Evolutionary conservation across 805 yeast genomes (phyloP), one percentile per base, ranked within the genome.

Genomic region (Candida verbasci): DNA sequence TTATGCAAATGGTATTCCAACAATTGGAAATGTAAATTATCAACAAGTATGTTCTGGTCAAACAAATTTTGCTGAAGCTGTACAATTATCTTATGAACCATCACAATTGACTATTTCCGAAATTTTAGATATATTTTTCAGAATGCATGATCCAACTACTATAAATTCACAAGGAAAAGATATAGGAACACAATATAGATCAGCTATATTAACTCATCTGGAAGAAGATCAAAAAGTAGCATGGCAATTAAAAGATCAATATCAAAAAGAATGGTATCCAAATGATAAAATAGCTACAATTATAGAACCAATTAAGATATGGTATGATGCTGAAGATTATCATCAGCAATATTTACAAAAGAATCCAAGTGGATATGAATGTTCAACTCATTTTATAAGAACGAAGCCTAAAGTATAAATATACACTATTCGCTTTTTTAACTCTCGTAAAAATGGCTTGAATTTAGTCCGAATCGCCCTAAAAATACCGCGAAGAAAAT

Each of bases 271-370:
- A 40, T 93, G 91, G 85, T 83, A 81, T 58, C 80, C 81, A n/a
- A 68, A 71, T 32, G 71, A 81, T 50, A 64, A 65, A 39, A 82
- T 93, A 18, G 82, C 66, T 31, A 88, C 97, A 1, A 63, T 62
- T 30, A 75, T 89, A 35, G 83, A 77, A 52, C 82, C 85, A 7
- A 71, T 87, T 30, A 55, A 66, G 34, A 69, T 68, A 41, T 93
- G 86, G 71, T 82, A 80, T 67, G 96, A 89, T 54, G 97, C 97
- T n/a, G 98, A 91, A 60, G 89, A 80, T 24, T 91, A 89, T 57
- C 98, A 91, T 58, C 97, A 91, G 56, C 53, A 72, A 43, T 91
- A 93, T 56, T 68, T 91, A 49, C 71, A 72, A 39, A 80, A 77
- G 51, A 87, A 91, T 56, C 95, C 96, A 2, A 60, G 65, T 4